A percentile compares a stretch with the other conserved stretches of the same genome.
Conservation (phyloP, 108 stramenopile genomes). For the Discostella pseudostelligera region DNA sequence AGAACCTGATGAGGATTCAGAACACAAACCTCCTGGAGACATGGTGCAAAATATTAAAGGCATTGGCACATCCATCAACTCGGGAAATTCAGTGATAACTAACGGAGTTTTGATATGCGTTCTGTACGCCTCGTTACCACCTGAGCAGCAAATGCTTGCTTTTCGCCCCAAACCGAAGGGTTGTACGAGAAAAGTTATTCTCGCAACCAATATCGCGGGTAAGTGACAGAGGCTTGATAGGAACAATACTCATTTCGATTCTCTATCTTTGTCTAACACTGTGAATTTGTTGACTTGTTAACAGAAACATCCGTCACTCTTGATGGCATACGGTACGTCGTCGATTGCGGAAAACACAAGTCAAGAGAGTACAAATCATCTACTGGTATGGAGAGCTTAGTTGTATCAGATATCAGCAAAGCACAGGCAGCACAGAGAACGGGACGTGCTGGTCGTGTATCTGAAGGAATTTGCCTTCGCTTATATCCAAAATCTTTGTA, state of each 20-base stretch:
- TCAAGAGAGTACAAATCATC: slow-evolving; percentile 61
- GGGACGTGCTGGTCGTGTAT: slow-evolving; percentile 80
- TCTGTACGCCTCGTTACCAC: slow-evolving; percentile 76
- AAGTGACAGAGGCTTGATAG: background rate
- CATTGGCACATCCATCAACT: slow-evolving; percentile 60
- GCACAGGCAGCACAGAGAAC: slow-evolving; percentile 76
- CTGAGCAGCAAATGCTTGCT: slow-evolving; percentile 71
- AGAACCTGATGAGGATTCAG: slow-evolving; percentile 31
- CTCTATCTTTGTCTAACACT: background rate
- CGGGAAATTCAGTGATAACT: slow-evolving; percentile 53
- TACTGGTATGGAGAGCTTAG: slow-evolving; percentile 85
- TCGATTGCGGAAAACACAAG: slow-evolving; percentile 90
- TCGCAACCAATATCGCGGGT: slow-evolving; percentile 92
- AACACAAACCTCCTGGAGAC: slow-evolving; percentile 26
- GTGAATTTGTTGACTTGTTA: background rate
- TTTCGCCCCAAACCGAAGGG: slow-evolving; percentile 75
- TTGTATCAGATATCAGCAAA: slow-evolving; percentile 67
- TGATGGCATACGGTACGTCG: slow-evolving; percentile 90
- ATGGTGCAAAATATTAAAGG: slow-evolving; percentile 60
- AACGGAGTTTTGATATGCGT: slow-evolving; percentile 80
- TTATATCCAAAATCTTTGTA: slow-evolving; percentile 78
- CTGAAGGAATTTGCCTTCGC: slow-evolving; percentile 74
- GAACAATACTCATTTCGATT: background rate
- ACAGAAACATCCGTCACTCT: slow-evolving; percentile 98
- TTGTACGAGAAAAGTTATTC: slow-evolving; percentile 82